These are phyloP conservation scores for Colletotrichum sp. DNA, from an alignment of 2,329 filamentous ascomycete genomes.

Conservation along the genomic window DNA sequence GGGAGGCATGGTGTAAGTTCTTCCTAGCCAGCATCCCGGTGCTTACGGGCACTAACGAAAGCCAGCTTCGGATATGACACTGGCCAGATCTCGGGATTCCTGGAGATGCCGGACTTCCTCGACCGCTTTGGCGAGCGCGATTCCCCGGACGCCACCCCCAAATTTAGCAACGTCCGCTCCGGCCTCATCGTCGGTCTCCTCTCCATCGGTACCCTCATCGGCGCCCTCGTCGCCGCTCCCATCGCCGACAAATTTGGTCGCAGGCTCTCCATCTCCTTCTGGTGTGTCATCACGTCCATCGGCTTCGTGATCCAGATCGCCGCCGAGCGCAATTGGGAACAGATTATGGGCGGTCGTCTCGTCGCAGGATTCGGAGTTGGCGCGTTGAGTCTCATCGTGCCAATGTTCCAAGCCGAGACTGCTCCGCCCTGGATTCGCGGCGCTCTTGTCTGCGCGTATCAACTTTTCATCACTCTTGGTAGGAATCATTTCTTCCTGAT, in stretches of 20 bases:
- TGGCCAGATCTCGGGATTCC: conserved; percentile 61
- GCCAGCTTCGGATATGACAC: conserved; percentile 51
- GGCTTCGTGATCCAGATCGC: conserved; percentile 74
- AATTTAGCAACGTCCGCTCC: conserved; percentile 58
- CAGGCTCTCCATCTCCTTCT: conserved; percentile 64
- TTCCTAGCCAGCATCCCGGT: accelerated
- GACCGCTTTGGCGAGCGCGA: conserved; percentile 50
- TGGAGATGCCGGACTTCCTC: conserved; percentile 63
- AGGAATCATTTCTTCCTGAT: conserved; percentile 63
- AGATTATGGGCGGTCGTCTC: conserved; percentile 69
- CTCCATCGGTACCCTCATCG: conserved; percentile 65
- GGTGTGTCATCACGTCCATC: conserved; percentile 64
- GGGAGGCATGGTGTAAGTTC: conserved; percentile 48
- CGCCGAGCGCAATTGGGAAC: conserved; percentile 60
- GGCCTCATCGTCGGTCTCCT: conserved; percentile 65
- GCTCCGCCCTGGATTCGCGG: conserved; percentile 71
- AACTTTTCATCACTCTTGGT: conserved; percentile 75
- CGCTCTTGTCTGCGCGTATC: conserved; percentile 69
- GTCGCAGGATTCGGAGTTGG: conserved; percentile 73
- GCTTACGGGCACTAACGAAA: background rate
- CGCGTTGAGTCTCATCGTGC: conserved; percentile 65
- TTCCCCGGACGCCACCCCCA: conserved; percentile 38
- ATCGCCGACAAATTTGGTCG: conserved; percentile 71
- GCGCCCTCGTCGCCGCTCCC: conserved; percentile 63
- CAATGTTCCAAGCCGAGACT: conserved; percentile 78